Evolutionary conservation across 768 basidiomycete species (phyloP).

Genomic region (Leucosporidium creatinivorum): DNA sequence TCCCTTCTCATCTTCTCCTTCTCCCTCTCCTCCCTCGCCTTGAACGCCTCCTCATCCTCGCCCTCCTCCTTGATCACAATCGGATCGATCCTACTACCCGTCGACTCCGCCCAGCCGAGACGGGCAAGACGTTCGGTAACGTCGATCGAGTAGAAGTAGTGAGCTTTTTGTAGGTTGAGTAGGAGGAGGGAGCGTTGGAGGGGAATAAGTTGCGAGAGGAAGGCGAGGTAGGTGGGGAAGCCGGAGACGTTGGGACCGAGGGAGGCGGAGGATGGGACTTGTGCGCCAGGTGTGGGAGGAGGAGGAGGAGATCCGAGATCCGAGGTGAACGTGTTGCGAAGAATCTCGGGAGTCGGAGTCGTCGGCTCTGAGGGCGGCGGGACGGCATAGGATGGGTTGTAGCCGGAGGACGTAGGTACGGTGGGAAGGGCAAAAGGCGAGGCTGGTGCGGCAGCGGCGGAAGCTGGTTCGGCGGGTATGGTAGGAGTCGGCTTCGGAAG

Average conservation of each 20-base stretch:
- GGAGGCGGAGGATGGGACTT: neutral
- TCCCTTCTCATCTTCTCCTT: neutral
- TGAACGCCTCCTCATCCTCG: neutral
- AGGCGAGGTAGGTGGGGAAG: constrained; percentile 14
- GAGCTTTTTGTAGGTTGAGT: constrained; percentile 31
- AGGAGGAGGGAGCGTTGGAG: constrained; percentile 27
- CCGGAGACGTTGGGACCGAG: constrained; percentile 1
- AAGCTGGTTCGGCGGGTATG: neutral
- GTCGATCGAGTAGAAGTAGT: constrained; percentile 5
- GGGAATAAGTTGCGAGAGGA: constrained; percentile 22
- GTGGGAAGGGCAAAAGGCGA: neutral
- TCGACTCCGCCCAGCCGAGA: neutral
- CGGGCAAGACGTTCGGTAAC: neutral
- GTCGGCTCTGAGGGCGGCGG: neutral
- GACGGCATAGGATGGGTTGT: neutral
- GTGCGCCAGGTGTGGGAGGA: neutral
- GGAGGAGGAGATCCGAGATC: neutral
- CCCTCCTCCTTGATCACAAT: neutral
- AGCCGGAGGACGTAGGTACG: neutral
- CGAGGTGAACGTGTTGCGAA: neutral
- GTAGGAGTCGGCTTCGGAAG: neutral
- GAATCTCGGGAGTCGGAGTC: neutral
- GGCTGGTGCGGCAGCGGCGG: neutral
- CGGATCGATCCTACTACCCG: neutral
- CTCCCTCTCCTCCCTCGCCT: neutral